Base-by-base conservation (phyloP, 2,329 filamentous ascomycete species). In the Penicillium palitans region DNA sequence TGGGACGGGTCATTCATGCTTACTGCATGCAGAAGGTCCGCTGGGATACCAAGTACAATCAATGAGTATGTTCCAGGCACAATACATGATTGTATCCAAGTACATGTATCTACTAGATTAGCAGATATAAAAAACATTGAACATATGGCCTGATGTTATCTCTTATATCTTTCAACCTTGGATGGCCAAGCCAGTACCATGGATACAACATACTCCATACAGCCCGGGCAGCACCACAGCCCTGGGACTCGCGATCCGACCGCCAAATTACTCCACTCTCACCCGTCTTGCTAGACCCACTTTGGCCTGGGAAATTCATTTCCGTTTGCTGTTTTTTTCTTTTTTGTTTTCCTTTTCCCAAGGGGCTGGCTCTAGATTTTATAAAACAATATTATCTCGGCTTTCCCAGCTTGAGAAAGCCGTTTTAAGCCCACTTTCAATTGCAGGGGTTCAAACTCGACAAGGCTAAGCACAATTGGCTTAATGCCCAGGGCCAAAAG, bases 1-100 rank as follows among this genome's bases (percentile, higher is more conserved):
- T 24, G 44, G 45, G 35, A 41, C 27, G 35, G 35, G 19, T 29
- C 52, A 54, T 37, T 39, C 41, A 55, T 55, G 33, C 42, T n/a
- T 39, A 5, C 33, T 55, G 24, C 41, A 53, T 37, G 50, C 52
- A 52, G 27, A 31, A 44, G 49, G 12, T 5, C 42, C 15, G 4
- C 6, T 15, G 45, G 45, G 7, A 48, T 35, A 13, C 13, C 17
- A 33, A 47, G 29, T 21, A 33, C 27, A 33, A 4, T 27, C 3
- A 46, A 15, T 24, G 10, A 41, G 24, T 3, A 2, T 27, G 15
- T 44, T 24, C 2, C 19, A 12, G 17, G 12, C 9, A 41, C 19
- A 12, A 19, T 46, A 9, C 19, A 3, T 25, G 42, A 45, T 27
- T 7, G 4, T 33, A 33, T 33, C 31, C 5, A 31, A 31, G 29